Conservation (phyloP, 1,284 basidiomycete species). For the Cronartium quercuum region DNA sequence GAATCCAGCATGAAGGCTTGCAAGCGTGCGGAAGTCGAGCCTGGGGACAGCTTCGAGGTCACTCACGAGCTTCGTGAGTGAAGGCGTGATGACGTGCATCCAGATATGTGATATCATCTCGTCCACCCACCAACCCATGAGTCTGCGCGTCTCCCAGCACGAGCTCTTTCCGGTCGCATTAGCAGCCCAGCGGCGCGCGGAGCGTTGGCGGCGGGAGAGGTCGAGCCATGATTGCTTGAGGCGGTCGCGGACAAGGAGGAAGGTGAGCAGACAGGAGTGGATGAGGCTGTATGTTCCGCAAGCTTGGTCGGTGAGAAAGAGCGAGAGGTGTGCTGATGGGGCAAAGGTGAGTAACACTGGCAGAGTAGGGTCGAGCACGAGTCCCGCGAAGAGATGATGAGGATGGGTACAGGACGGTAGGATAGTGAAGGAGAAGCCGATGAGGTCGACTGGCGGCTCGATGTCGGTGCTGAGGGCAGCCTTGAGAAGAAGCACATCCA, state of each 20-base stretch:
- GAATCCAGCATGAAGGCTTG: background rate
- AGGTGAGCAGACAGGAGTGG: constrained; percentile 8
- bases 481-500: constrained; percentile 19
- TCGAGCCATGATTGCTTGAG: constrained; percentile 4
- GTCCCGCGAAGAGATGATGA: background rate
- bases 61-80: background rate
- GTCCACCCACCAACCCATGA: background rate
- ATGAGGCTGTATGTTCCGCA: constrained; percentile 12
- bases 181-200: background rate
- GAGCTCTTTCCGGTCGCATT: background rate
- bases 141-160: background rate
- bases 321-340: background rate
- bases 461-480: constrained; percentile 24
- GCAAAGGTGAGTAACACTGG: constrained; percentile 18
- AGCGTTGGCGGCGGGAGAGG: background rate
- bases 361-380: background rate
- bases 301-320: constrained; percentile 5
- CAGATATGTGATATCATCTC: background rate
- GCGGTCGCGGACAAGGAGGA: background rate
- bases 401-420: background rate
- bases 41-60: background rate
- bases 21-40: background rate
- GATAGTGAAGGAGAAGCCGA: constrained; percentile 5
- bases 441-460: background rate
- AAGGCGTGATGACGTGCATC: background rate